Conservation (phyloP, 2,329 filamentous ascomycete genomes). For the Simplicillium aogashimaense region DNA sequence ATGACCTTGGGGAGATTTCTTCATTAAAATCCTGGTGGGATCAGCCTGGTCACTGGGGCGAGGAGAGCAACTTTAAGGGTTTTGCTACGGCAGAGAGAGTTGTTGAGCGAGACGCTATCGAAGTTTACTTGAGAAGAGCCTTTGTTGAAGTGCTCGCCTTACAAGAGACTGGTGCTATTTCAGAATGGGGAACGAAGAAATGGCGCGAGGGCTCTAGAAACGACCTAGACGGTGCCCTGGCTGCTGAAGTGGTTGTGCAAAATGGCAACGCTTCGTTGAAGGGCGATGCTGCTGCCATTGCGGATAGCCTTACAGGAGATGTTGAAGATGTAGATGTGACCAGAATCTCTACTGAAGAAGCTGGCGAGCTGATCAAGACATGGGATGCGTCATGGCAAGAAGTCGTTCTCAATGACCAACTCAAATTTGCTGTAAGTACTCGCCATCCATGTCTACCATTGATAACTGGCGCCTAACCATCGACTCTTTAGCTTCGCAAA, state of each 20-base stretch:
- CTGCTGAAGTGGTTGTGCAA: slow-evolving; percentile 25
- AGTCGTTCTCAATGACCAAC: slow-evolving; percentile 43
- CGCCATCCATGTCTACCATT: slow-evolving; percentile 5
- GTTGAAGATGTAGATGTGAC: slow-evolving; percentile 13
- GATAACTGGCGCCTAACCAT: neutral
- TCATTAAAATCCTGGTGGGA: slow-evolving; percentile 44
- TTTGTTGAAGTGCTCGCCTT: slow-evolving; percentile 42
- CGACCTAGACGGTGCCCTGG: slow-evolving; percentile 24
- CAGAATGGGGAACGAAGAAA: slow-evolving; percentile 21
- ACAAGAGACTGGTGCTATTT: slow-evolving; percentile 18
- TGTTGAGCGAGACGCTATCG: slow-evolving; percentile 31
- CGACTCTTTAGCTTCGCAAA: slow-evolving; percentile 59
- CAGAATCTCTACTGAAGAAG: slow-evolving; percentile 25
- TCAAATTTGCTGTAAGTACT: slow-evolving; percentile 65
- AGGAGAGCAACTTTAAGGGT: slow-evolving; percentile 30
- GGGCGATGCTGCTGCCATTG: slow-evolving; percentile 24
- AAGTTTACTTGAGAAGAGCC: slow-evolving; percentile 38
- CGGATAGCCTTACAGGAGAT: slow-evolving; percentile 20
- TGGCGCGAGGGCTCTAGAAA: slow-evolving; percentile 20
- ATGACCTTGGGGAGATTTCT: slow-evolving; percentile 36
- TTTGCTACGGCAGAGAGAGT: slow-evolving; percentile 32
- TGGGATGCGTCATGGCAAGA: slow-evolving; percentile 49
- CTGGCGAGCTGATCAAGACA: slow-evolving; percentile 27
- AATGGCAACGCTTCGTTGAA: slow-evolving; percentile 29
- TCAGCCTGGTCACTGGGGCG: slow-evolving; percentile 38